Conservation (phyloP, 2,329 filamentous ascomycete species). For the Botrytis aclada region DNA sequence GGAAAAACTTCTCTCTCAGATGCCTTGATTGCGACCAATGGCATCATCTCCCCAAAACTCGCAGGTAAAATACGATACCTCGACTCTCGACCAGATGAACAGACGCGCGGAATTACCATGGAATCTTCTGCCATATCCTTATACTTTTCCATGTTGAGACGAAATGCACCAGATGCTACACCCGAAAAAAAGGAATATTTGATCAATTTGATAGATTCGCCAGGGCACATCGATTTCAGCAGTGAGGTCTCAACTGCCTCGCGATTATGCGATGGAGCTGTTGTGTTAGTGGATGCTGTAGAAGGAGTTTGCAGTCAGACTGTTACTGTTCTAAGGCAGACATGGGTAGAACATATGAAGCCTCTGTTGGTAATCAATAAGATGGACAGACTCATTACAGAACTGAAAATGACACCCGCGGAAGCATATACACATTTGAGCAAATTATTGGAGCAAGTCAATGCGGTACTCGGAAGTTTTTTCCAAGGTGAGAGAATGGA, state of each 20-base stretch:
- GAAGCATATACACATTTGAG: constrained; percentile 89
- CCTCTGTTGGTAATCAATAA: constrained; percentile 97
- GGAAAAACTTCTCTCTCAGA: constrained; percentile 97
- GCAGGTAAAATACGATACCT: constrained; percentile 98
- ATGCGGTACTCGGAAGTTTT: constrained; percentile 95
- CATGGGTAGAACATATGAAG: constrained; percentile 94
- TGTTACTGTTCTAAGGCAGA: constrained; percentile 90
- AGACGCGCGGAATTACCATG: constrained; percentile 98
- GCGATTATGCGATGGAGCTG: constrained; percentile 86
- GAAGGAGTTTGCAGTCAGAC: constrained; percentile 99
- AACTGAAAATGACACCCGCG: constrained; percentile 85
- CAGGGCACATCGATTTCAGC: constrained; percentile 97
- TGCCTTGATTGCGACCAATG: constrained; percentile 94
- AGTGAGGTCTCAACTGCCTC: constrained; percentile 97
- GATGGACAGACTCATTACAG: constrained; percentile 90
- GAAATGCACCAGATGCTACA: constrained; percentile 62
- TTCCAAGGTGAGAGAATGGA: constrained; percentile 99
- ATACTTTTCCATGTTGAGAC: constrained; percentile 87
- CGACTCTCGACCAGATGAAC: constrained; percentile 93
- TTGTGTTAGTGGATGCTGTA: constrained; percentile 93
- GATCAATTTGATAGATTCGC: constrained; percentile 96
- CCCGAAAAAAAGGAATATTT: constrained; percentile 84
- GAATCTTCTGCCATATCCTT: constrained; percentile 97
- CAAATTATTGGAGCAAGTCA: constrained; percentile 91
- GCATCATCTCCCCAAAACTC: constrained; percentile 96